phyloP scores from a whole-genome alignment of 768 basidiomycete genomes.

The Naganishia vaughanmartiniae region DNA sequence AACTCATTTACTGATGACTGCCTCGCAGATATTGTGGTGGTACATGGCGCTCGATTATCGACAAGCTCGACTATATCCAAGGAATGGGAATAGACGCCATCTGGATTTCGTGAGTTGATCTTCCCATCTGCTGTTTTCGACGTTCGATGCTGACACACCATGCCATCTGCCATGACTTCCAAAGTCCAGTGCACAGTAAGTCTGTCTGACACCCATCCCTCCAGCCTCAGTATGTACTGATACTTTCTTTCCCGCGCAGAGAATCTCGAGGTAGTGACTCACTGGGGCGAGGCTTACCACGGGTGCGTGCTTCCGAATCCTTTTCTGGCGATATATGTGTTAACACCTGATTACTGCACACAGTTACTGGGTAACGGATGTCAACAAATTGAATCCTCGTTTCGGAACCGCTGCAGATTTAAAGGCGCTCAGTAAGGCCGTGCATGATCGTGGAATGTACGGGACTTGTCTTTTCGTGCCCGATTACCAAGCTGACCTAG shows the following conservation, averaged over 20 bases:
- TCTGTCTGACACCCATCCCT: neutral
- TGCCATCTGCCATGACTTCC: no score
- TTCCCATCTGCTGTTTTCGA: constrained; percentile 52
- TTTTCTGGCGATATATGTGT: no score
- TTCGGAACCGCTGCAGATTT: constrained; percentile 76
- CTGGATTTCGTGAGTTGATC: constrained; percentile 46
- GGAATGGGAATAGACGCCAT: constrained; percentile 65
- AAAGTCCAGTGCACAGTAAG: constrained; percentile 20
- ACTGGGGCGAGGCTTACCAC: constrained; percentile 80
- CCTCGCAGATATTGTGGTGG: constrained; percentile 70
- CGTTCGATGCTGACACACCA: no score
- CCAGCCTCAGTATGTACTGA: constrained; percentile 51
- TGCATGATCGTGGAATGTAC: constrained; percentile 72
- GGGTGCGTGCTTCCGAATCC: constrained; percentile 57
- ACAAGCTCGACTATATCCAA: constrained; percentile 80
- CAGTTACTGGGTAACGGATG: constrained; percentile 54
- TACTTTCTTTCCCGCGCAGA: constrained; percentile 69
- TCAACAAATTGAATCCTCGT: constrained; percentile 64
- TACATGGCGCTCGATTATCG: constrained; percentile 69
- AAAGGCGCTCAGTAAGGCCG: constrained; percentile 63
- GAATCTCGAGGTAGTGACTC: constrained; percentile 65
- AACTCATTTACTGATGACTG: constrained; percentile 55
- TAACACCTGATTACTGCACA: neutral
- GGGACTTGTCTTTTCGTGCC: neutral
- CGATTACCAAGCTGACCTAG: neutral